Base-by-base conservation (phyloP, 75 land plant species). In the Selaginella moellendorffii region DNA sequence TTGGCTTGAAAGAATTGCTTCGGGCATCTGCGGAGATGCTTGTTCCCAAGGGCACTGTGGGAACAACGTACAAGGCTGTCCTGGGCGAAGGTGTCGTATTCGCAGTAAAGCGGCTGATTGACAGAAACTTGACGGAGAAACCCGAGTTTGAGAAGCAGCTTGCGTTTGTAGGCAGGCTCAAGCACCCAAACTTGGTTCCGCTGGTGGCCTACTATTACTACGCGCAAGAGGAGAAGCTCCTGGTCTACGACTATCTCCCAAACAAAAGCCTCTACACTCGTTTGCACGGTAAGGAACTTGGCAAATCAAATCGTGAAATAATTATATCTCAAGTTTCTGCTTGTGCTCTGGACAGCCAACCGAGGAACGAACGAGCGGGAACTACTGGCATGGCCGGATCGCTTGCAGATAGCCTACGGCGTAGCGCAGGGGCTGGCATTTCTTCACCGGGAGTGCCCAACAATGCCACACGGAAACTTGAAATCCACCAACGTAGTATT, bases 41-140 rank as follows among this genome's bases (percentile, higher is more conserved):
- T 64, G 93, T 85, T 26, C n/a, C n/a, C n/a, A 68, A 88, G 51
- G 93, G 93, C 25, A 82, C 72, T 2, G 54, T 85, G 76, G 93
- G 93, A 24, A 82, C 83, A 63, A 78, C 93, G 1, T 88, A 88
- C 75, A 88, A 85, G 74, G 93, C 93, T 28, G 80, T 87, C 53
- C 74, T 87, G 81, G 91, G 83, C 63, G 64, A 72, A n/a, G 85
- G 83, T 2, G 78, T 63, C 54, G 72, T 81, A 1, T 83, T 88
- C 24, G 81, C 89, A 0, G 89, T 88, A 42, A 88, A 88, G 85
- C 54, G 89, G 68, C 69, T 88, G 20, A 78, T 76, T 67, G 81
- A 85, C 28, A 69, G 71, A 9, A 62, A 70, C 1, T 62, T 54
- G 28, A 70, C 10, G 5, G 53, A 64, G n/a, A 27, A 51, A 31